Base-by-base conservation (phyloP, 768 basidiomycete species). In the Lactarius tabidus region DNA sequence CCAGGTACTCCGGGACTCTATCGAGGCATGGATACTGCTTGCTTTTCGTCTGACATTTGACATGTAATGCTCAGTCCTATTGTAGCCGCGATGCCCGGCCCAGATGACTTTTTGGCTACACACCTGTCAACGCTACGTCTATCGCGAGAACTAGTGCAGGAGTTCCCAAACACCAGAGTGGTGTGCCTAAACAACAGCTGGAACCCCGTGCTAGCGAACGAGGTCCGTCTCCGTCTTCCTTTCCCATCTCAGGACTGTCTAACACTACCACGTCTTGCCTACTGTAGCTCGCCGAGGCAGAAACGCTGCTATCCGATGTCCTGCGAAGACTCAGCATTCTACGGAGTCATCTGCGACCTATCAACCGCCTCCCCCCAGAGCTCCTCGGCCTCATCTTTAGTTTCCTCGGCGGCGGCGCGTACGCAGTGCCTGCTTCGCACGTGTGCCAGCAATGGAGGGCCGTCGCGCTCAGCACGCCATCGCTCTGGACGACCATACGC, bases 401-500 rank as follows among this genome's bases (percentile, higher is more conserved):
- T 9, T 66, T 53, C 15, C 61, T 66, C 2, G 65, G 61, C 9
- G 45, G 15, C 3, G 65, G 60, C 7, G 2, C 33, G 18, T 20
- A n/a, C 33, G 65, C 59, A 51, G 33, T 66, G 12, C 51, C 57
- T 3, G 60, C 57, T 3, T 66, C 65, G 15, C 65, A 58, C 2
- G 65, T 62, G 2, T 66, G 65, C 6, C 56, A 29, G 38, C 57
- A 31, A 26, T 66, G 65, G 65, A 33, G 65, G 20, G 6, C 26
- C 7, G 10, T 66, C 26, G 57, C 60, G 0, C 28, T 66, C 1
- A 5, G 8, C 51, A 58, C 51, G 0, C 57, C 60, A 1, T 43
- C 41, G 15, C 60, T 66, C 39, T 66, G 65, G 65, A 23, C 60
- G 33, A 52, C 62, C 41, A 62, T 66, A 31, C 60, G 60, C 33